Conservation (phyloP, 371 early-diverging fungal genomes). For the Rhizopus arrhizus region DNA sequence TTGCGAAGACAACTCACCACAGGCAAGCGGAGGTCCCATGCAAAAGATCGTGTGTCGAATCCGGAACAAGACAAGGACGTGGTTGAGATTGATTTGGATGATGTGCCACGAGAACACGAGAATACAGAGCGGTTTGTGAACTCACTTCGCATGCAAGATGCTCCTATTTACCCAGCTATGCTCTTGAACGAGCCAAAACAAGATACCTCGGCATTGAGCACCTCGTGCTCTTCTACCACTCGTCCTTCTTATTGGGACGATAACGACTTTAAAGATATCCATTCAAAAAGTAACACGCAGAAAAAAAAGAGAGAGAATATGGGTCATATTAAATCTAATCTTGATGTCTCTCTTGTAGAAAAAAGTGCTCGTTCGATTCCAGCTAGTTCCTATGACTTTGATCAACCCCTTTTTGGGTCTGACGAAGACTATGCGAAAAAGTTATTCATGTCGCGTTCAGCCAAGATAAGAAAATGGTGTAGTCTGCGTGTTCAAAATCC, state of each 20-base stretch:
- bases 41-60: conserved; percentile 5
- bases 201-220: neutral
- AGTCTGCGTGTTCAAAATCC: conserved; percentile 6
- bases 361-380: conserved; percentile 2
- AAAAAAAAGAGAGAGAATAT: too few species aligned
- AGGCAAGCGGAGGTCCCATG: conserved; percentile 20
- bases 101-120: neutral
- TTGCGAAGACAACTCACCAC: conserved; percentile 35
- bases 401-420: conserved; percentile 11
- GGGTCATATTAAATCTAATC: too few species aligned
- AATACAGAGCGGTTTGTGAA: neutral
- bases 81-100: conserved; percentile 40
- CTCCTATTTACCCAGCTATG: conserved; percentile 39
- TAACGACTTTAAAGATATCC: neutral
- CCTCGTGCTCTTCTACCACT: neutral
- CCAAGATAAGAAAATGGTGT: conserved; percentile 49
- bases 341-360: too few species aligned
- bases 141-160: neutral
- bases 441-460: conserved; percentile 46
- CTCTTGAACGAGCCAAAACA: conserved; percentile 20
- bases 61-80: conserved; percentile 43
- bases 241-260: conserved; percentile 15
- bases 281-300: too few species aligned
- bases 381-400: conserved; percentile 11
- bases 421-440: conserved; percentile 43